Percentiles rank a stretch among this genome's conserved stretches.
phyloP scores from a whole-genome alignment of 1,284 basidiomycete species.

The Cystobasidium pallidum region DNA sequence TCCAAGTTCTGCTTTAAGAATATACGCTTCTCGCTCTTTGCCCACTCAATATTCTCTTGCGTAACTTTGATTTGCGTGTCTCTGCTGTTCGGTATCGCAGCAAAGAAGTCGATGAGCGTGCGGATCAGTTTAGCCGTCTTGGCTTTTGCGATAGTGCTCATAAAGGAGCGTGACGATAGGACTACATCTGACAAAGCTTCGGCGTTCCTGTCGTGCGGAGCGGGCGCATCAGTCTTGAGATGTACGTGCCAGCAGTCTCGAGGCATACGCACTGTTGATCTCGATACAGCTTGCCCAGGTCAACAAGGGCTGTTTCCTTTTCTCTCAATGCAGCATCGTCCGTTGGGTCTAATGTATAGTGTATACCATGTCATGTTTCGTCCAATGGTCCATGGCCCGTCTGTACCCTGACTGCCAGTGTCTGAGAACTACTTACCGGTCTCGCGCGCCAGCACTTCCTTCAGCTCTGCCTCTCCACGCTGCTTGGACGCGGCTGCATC shows the following conservation, averaged over 20 bases:
- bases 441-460: conserved; percentile 29
- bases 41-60: conserved; percentile 91
- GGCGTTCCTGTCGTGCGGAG: conserved; percentile 67
- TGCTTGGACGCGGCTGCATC: not conserved
- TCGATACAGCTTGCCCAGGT: conserved; percentile 83
- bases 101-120: conserved; percentile 88
- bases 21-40: conserved; percentile 85
- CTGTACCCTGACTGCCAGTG: conserved; percentile 1
- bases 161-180: conserved; percentile 81
- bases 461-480: conserved; percentile 43
- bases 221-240: conserved; percentile 3
- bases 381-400: no score
- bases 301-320: conserved; percentile 83
- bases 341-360: conserved; percentile 51
- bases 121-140: conserved; percentile 97
- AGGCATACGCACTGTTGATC: conserved; percentile 70
- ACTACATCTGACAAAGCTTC: conserved; percentile 84
- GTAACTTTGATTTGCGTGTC: conserved; percentile 77
- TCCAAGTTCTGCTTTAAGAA: conserved; percentile 95
- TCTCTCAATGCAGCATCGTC: conserved; percentile 70
- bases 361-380: not conserved
- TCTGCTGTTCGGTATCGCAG: conserved; percentile 72
- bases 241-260: not conserved
- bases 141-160: conserved; percentile 93
- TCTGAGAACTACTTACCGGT: conserved; percentile 13